Evolutionary conservation across 1,284 basidiomycete species (phyloP).

Genomic region (Trichosporon sp.): DNA sequence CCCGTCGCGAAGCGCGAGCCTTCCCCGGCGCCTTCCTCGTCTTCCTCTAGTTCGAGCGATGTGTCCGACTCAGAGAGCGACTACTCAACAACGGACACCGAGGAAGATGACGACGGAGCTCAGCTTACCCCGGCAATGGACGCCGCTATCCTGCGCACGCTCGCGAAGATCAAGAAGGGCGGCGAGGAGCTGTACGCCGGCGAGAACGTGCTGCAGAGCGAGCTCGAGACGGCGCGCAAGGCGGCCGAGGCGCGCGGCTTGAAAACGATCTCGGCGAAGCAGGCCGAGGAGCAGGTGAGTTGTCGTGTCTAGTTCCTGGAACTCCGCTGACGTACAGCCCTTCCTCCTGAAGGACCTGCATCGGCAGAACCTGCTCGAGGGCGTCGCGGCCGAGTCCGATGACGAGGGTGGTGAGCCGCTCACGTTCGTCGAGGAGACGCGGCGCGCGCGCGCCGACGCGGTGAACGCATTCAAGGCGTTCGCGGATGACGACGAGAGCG

Average conservation of each 20-base stretch:
- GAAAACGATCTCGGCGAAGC: conserved; percentile 7
- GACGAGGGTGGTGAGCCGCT: conserved; percentile 45
- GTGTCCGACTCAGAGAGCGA: conserved; percentile 24
- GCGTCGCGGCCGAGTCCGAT: conserved; percentile 18
- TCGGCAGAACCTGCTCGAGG: conserved; percentile 47
- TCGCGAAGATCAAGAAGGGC: conserved; percentile 70
- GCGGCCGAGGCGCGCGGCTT: conserved; percentile 30
- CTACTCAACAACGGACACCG: conserved; percentile 57
- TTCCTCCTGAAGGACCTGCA: conserved; percentile 53
- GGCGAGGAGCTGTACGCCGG: conserved; percentile 70
- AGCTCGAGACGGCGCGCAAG: conserved; percentile 44
- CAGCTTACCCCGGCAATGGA: conserved; percentile 92
- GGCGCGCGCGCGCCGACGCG: conserved; percentile 70
- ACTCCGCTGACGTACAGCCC: conserved; percentile 34
- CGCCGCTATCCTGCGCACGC: conserved; percentile 86
- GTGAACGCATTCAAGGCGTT: conserved; percentile 61
- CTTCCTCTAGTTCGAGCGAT: background rate
- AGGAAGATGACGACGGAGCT: conserved; percentile 92
- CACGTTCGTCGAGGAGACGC: conserved; percentile 77
- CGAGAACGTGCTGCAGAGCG: conserved; percentile 71
- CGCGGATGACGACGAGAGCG: conserved; percentile 54
- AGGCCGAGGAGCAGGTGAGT: conserved; percentile 33
- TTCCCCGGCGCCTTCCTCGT: conserved; percentile 2
- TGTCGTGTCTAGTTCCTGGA: background rate
- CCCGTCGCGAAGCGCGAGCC: conserved; percentile 10